Base-by-base conservation (phyloP, 257 asterid species). In the Fraxinus excelsior region DNA sequence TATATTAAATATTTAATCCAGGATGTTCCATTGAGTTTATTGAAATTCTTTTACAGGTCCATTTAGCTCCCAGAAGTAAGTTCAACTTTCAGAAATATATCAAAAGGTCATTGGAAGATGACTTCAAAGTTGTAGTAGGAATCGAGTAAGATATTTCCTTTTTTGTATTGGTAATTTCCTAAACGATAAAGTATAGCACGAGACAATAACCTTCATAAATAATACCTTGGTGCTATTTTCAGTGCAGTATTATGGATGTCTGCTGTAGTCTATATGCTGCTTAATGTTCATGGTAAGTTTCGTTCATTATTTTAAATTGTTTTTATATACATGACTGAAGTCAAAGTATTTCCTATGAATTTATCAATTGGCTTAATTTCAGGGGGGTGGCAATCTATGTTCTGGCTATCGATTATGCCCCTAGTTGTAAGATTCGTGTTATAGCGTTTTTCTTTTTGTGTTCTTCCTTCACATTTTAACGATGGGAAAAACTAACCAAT, bases 331-430 rank as follows among this genome's bases (percentile, higher is more conserved):
- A 2, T 34, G 37, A 34, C 7, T 34, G 37, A 34, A 34, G 28
- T 35, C 14, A 14, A 14, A 35, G 5, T 69, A 18, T 12, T 26
- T 35, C 51, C 29, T 9, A 21, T 37, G 1, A 29, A 72, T 40
- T 44, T 16, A 32, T 78, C 25, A 13, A 26, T 40, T 68, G 9
- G 32, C 37, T 70, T 23, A 1, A 81, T 85, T 75, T 34, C 96
- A 95, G 98, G 97, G 75, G 98, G 97, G 75, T 94, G 96, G 85
- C 84, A 80, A 34, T 75, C 85, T 26, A 88, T 91, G 94, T 80
- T 82, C 19, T 80, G 87, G 85, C 84, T 95, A 73, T 89, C 99
- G 25, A 34, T 91, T 46, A 16, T 95, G 85, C 96, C 96, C 26
- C 76, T 90, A 38, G 49, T 88, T 90, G 97, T 92, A 88, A 85